These are phyloP conservation scores for Pseudogymnoascus sp. DNA, from an alignment of 2,329 filamentous ascomycete genomes.

Conservation along the genomic window DNA sequence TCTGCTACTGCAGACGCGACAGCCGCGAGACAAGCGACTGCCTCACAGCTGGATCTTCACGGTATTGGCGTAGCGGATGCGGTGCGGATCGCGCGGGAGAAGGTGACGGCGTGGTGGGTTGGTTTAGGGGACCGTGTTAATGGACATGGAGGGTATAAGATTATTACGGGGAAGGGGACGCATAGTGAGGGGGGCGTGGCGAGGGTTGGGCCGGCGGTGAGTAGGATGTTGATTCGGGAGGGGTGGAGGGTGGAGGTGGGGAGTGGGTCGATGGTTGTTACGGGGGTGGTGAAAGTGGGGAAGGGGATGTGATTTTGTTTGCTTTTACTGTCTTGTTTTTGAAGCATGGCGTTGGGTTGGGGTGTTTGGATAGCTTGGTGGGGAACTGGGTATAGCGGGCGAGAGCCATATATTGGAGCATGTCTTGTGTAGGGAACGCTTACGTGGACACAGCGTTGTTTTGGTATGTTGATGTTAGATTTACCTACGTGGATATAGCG, in stretches of 20 bases:
- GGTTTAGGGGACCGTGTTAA: slow-evolving; percentile 49
- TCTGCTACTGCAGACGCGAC: slow-evolving; percentile 61
- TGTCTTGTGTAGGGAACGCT: background rate
- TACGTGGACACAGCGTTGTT: background rate
- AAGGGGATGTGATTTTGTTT: slow-evolving; percentile 5
- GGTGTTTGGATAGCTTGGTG: background rate
- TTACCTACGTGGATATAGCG: background rate
- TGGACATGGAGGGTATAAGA: slow-evolving; percentile 48
- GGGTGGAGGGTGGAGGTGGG: slow-evolving; percentile 76
- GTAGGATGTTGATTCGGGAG: slow-evolving; percentile 61
- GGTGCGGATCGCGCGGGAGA: slow-evolving; percentile 63
- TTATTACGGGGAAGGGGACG: slow-evolving; percentile 72
- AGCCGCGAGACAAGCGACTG: slow-evolving; percentile 58
- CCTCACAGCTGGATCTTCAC: slow-evolving; percentile 64
- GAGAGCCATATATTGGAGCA: background rate
- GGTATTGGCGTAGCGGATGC: slow-evolving; percentile 75
- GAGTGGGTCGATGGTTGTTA: slow-evolving; percentile 62
- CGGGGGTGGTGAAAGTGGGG: slow-evolving; percentile 39
- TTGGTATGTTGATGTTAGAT: background rate
- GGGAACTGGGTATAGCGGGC: background rate
- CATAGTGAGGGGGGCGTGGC: slow-evolving; percentile 72
- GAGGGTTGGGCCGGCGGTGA: slow-evolving; percentile 71
- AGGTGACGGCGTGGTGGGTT: slow-evolving; percentile 68
- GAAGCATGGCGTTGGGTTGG: background rate
- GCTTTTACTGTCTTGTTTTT: background rate